These are phyloP conservation scores for Nigrospora oryzae DNA, from an alignment of 2,329 filamentous ascomycete species.

Conservation along the genomic window DNA sequence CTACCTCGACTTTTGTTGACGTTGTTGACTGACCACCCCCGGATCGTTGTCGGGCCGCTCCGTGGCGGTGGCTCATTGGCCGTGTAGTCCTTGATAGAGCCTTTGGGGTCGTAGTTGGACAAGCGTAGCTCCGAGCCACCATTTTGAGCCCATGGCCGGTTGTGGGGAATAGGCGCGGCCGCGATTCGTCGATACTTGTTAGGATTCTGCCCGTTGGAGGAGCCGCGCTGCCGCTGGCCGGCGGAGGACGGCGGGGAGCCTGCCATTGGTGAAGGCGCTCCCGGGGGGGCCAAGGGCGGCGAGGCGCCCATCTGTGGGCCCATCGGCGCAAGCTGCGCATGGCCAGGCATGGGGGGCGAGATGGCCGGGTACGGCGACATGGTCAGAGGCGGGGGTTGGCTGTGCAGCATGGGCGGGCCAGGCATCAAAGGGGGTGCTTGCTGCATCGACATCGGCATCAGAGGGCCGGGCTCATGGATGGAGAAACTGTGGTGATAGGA, in stretches of 20 bases:
- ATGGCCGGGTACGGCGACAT: conserved; percentile 10
- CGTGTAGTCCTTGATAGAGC: conserved; percentile 50
- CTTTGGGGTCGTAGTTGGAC: conserved; percentile 44
- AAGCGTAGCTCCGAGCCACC: conserved; percentile 45
- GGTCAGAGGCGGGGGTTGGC: conserved; percentile 10
- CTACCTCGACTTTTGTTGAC: conserved; percentile 16
- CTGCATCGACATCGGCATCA: conserved; percentile 15
- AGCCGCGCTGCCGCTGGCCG: conserved; percentile 19
- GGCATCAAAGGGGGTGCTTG: conserved; percentile 9
- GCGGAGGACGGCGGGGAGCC: conserved; percentile 3
- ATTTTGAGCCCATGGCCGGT: conserved; percentile 37
- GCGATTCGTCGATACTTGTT: conserved; percentile 49
- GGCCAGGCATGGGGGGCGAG: conserved; percentile 15
- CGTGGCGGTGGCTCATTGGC: conserved; percentile 46
- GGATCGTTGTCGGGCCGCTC: conserved; percentile 46
- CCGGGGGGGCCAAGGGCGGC: conserved; percentile 6
- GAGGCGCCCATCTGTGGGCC: conserved; percentile 12
- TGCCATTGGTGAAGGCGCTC: background rate
- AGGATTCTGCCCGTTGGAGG: conserved; percentile 17
- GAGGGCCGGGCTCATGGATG: conserved; percentile 17
- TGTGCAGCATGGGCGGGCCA: conserved; percentile 10
- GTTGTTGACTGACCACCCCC: conserved; percentile 47
- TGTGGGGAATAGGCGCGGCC: conserved; percentile 46
- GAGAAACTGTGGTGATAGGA: conserved; percentile 26
- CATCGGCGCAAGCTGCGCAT: conserved; percentile 16